Percentiles rank a stretch among this genome's conserved stretches.
phyloP scores from a whole-genome alignment of 2,329 filamentous ascomycete genomes.

The Xylariaceae sp. region DNA sequence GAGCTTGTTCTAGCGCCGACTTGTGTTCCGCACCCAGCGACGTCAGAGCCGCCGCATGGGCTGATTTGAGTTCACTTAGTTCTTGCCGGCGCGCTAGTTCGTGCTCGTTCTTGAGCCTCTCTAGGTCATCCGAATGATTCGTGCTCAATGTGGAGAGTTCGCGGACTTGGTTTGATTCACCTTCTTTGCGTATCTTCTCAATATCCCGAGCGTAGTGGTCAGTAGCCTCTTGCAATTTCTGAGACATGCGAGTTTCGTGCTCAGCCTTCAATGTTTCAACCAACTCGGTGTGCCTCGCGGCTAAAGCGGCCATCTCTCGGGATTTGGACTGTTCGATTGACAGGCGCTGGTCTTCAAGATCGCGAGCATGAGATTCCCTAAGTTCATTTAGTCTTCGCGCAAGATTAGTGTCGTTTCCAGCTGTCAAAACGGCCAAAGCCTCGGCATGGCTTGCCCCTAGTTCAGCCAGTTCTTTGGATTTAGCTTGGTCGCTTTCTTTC shows the following conservation, averaged over 20 bases:
- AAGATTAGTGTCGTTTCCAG: constrained; percentile 19
- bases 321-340: constrained; percentile 7
- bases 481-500: constrained; percentile 17
- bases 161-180: constrained; percentile 15
- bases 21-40: constrained; percentile 24
- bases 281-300: neutral
- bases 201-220: constrained; percentile 14
- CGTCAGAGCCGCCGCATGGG: constrained; percentile 22
- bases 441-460: constrained; percentile 18
- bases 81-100: constrained; percentile 14
- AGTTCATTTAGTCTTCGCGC: constrained; percentile 22
- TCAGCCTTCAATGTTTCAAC: neutral
- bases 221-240: neutral
- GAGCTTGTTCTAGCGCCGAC: constrained; percentile 14
- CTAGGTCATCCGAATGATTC: constrained; percentile 9
- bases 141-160: constrained; percentile 18
- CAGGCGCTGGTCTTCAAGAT: constrained; percentile 20
- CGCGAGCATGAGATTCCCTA: constrained; percentile 15
- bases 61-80: constrained; percentile 22
- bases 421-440: constrained; percentile 21
- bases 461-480: constrained; percentile 17
- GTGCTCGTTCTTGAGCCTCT: constrained; percentile 14
- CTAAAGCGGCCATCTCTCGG: neutral
- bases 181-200: constrained; percentile 18
- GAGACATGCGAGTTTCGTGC: neutral